Base-by-base conservation (phyloP, 2,329 filamentous ascomycete genomes). In the Fusarium sp. region DNA sequence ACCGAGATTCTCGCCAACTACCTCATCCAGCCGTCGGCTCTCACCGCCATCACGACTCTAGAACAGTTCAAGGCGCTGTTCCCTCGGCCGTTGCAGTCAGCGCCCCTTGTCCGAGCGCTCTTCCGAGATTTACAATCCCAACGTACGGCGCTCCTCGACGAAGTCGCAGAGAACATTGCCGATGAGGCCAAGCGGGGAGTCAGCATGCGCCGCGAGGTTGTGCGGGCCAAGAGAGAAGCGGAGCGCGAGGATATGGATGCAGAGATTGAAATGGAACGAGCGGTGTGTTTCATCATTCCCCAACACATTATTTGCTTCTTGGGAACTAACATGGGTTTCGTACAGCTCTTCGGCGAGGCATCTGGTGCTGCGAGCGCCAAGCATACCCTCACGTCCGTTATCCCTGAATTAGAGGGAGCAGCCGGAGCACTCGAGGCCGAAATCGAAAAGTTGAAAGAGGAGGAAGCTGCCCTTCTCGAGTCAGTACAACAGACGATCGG, bases 71-170 rank as follows among this genome's bases (percentile, higher is more conserved):
- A 90, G 50, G 88, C 92, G 31, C 88, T 96, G 48, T 97, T 97
- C 79, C 94, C 95, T 13, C 89, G 88, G 60, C 83, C 89, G 43
- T 86, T 92, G 59, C 92, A 92, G 68, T 85, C 88, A 27, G 92
- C 92, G 56, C 89, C 93, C 0, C 91, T 92, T 65, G 88, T 96
- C 57, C 90, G 91, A 66, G 85, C 88, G 1, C 86, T 98, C 6
- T 97, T 97, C 81, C 91, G 93, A 57, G 93, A 97, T 81, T 87
- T 97, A 4, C 93, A 97, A 78, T 88, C 91, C 68, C 90, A 95
- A 80, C 91, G 95, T 64, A 91, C 92, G 71, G 87, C 88, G 57
- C 86, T 93, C 13, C 88, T 95, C 64, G 93, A 96, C 76, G 82
- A 85, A 5, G 91, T 97, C 16, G 87, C 90, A 78, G 81, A 82